Percentiles rank a stretch among this genome's conserved stretches.
These are phyloP conservation scores for Lenwebbia sp. DNA, from an alignment of 345 rosid species.

Conservation along the genomic window DNA sequence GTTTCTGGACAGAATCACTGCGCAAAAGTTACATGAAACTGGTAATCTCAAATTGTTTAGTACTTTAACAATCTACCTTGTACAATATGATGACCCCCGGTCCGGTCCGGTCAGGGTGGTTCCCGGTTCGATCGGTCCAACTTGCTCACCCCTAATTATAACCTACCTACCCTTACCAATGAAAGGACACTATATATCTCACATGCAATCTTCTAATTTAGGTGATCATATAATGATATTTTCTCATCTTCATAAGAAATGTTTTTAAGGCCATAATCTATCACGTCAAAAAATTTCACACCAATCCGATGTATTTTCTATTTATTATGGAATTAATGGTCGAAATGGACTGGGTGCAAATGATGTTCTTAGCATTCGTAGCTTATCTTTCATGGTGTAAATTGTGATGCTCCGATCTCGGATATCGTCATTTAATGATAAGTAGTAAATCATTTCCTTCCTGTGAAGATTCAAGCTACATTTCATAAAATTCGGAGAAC, in stretches of 20 bases:
- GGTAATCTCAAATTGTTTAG: constrained; percentile 13
- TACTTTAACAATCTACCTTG: neutral
- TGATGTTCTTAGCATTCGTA: neutral
- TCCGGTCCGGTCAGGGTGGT: too few relatives aligned
- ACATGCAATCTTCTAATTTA: too few relatives aligned
- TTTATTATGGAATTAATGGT: too few relatives aligned
- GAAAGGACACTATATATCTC: neutral
- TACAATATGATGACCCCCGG: neutral
- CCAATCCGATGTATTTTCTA: too few relatives aligned
- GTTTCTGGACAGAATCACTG: constrained; percentile 66
- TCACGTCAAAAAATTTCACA: too few relatives aligned
- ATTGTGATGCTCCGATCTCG: neutral
- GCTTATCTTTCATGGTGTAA: neutral
- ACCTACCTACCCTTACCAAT: neutral
- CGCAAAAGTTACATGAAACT: constrained; percentile 93
- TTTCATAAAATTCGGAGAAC: neutral
- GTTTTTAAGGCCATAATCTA: too few relatives aligned
- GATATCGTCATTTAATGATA: neutral
- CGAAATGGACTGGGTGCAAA: too few relatives aligned
- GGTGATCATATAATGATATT: neutral
- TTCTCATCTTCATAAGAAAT: too few relatives aligned
- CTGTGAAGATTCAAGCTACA: neutral
- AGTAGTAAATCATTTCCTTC: neutral
- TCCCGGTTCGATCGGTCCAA: too few relatives aligned
- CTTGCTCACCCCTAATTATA: too few relatives aligned